Percentiles rank a stretch among this genome's conserved stretches.
These are phyloP conservation scores for Usnea hakonensis DNA, from an alignment of 495 filamentous ascomycete genomes.

Conservation along the genomic window DNA sequence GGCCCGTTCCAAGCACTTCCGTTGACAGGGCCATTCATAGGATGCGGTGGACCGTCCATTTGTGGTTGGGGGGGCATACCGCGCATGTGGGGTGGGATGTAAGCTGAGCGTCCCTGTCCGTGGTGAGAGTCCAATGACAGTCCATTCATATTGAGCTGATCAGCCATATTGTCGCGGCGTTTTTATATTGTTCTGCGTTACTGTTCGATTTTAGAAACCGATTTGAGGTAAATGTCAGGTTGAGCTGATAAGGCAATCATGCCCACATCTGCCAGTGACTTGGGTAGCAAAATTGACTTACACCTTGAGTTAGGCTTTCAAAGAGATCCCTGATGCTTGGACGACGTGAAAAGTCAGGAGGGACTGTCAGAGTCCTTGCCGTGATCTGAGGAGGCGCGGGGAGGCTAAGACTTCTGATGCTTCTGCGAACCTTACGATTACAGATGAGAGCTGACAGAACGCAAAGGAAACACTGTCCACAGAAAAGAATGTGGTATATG, in stretches of 20 bases:
- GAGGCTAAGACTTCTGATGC: slow-evolving; percentile 1
- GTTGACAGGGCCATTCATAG: slow-evolving; percentile 44
- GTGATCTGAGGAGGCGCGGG: slow-evolving; percentile 1
- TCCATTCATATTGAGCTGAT: slow-evolving; percentile 86
- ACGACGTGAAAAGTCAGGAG: not conserved
- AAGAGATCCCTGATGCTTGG: not conserved
- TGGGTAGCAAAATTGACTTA: not conserved
- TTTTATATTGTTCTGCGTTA: not conserved
- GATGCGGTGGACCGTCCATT: slow-evolving; percentile 37
- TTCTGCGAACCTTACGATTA: not conserved
- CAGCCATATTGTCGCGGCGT: slow-evolving; percentile 61
- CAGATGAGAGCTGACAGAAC: not conserved
- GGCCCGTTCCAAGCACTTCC: slow-evolving; percentile 54
- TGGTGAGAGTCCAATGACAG: slow-evolving; percentile 70
- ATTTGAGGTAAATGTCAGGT: not conserved
- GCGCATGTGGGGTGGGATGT: slow-evolving; percentile 95
- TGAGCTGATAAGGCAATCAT: slow-evolving; percentile 10
- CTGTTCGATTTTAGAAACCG: not conserved
- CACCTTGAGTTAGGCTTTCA: not conserved
- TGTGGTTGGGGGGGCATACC: slow-evolving; percentile 42
- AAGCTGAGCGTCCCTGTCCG: slow-evolving; percentile 64
- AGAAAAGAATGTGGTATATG: slow-evolving; percentile 13
- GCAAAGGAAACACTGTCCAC: slow-evolving; percentile 11
- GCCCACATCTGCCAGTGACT: not conserved
- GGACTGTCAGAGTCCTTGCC: not conserved